Base-by-base conservation (phyloP, 805 yeast genomes). In the Kluyveromyces nonfermentans region DNA sequence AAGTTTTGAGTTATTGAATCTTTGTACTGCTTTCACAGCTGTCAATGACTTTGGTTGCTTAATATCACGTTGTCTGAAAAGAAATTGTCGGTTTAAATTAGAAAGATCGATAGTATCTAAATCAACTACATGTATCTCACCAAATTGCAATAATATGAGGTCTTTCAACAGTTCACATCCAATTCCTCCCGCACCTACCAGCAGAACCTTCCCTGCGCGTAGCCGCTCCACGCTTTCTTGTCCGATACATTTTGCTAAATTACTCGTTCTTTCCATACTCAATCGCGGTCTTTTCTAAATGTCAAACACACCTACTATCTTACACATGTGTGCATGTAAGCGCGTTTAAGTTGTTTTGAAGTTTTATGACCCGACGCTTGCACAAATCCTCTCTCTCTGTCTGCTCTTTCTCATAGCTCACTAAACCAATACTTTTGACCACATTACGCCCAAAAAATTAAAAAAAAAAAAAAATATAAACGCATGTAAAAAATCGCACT, bases 101-200 rank as follows among this genome's bases (percentile, higher is more conserved):
- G 95, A 83, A 28, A 93, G 68, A 50, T 95, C 97, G 53, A 93
- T 86, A 0, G 97, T 93, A 59, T 93, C 99, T 44, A 93, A 71
- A 65, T 93, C 99, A n/a, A 89, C 89, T 25, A 89, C 74, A 58
- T 87, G 95, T 45, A 89, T 81, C 55, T 85, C 94, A 2, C 93
- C 93, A 51, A 82, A 82, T 7, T 93, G 89, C 61, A 85, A 71
- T 49, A 87, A 64, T 5, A 85, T 77, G 40, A 89, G 67, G 57
- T 89, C 83, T 58, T 89, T 89, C 46, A 89, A 68, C 37, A 89
- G 67, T 61, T 89, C 97, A 60, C 96, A 89, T 2, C 97, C 97
- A 50, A 89, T 88, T 6, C 97, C 97, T 25, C 97, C 97, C 1
- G 97, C 95, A 4, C 97, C 97, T 2, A 89, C 94, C 64, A 89